These are phyloP conservation scores for Sugiyamaella lignohabitans DNA, from an alignment of 805 yeast genomes.

Conservation along the genomic window DNA sequence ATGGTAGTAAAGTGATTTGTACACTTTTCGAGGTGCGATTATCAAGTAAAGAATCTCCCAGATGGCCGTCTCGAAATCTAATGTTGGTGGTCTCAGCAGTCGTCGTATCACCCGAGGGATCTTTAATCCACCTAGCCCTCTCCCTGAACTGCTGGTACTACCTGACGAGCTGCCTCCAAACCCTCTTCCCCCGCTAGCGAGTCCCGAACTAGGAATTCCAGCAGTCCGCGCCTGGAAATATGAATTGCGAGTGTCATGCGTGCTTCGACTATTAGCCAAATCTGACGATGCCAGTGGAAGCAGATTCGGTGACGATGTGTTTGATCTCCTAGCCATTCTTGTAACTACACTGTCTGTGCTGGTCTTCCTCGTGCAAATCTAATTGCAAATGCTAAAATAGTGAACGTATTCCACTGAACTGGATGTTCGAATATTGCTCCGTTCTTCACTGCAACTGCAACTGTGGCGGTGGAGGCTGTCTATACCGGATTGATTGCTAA, in stretches of 20 bases:
- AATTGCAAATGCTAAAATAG: too few species aligned
- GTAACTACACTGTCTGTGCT: too few species aligned
- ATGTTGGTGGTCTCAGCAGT: constrained; percentile 64
- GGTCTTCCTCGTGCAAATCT: too few species aligned
- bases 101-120: constrained; percentile 33
- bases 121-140: constrained; percentile 13
- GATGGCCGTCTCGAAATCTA: constrained; percentile 86
- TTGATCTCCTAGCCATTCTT: constrained; percentile 4
- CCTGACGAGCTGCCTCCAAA: neutral
- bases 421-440: too few species aligned
- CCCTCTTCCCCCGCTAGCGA: too few species aligned
- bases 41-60: constrained; percentile 83
- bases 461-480: too few species aligned
- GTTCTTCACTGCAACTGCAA: too few species aligned
- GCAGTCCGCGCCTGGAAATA: neutral
- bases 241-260: neutral
- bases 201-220: constrained; percentile 9
- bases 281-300: constrained; percentile 1
- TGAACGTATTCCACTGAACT: too few species aligned
- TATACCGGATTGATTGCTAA: too few species aligned
- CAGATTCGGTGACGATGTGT: constrained; percentile 3
- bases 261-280: neutral
- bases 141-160: neutral
- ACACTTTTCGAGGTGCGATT: constrained; percentile 72
- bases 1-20: constrained; percentile 73